Conservation (phyloP, 768 basidiomycete genomes). For the Dentipellis fragilis region DNA sequence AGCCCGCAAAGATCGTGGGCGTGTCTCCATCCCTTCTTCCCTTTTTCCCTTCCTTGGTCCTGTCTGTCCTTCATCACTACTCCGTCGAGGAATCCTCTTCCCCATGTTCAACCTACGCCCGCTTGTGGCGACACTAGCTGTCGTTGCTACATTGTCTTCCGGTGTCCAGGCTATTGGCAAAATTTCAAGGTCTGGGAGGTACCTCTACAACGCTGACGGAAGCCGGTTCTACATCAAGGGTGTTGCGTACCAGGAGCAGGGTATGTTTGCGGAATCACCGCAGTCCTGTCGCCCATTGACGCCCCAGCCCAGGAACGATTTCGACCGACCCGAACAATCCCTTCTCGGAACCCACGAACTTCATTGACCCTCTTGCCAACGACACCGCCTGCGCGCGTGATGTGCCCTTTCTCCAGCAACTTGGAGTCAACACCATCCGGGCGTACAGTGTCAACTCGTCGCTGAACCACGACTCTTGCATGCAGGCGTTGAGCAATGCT, state of each 20-base stretch:
- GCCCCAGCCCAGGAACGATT: too few relatives aligned
- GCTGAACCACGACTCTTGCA: constrained; percentile 80
- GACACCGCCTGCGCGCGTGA: constrained; percentile 65
- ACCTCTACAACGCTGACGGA: constrained; percentile 70
- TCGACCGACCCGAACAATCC: constrained; percentile 13
- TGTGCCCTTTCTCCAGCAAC: constrained; percentile 62
- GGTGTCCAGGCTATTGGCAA: not conserved
- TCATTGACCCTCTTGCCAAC: constrained; percentile 70
- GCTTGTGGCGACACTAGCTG: not conserved
- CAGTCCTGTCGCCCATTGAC: too few relatives aligned
- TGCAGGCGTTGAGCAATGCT: constrained; percentile 63
- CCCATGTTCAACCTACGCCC: not conserved
- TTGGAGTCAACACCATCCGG: constrained; percentile 74
- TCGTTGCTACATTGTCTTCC: not conserved
- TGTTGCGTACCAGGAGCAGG: constrained; percentile 77
- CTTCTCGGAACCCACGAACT: constrained; percentile 66
- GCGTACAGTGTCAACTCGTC: constrained; percentile 81
- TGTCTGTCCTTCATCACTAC: not conserved
- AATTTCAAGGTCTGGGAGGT: constrained; percentile 63
- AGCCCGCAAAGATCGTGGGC: too few relatives aligned
- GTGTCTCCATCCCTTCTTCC: not conserved
- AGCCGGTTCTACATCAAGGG: constrained; percentile 84
- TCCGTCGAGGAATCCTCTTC: not conserved
- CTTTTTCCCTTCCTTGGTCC: not conserved
- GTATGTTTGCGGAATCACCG: constrained; percentile 23